Evolutionary conservation across 23 red algal species (phyloP).

Genomic region (Gracilariopsis chorda): DNA sequence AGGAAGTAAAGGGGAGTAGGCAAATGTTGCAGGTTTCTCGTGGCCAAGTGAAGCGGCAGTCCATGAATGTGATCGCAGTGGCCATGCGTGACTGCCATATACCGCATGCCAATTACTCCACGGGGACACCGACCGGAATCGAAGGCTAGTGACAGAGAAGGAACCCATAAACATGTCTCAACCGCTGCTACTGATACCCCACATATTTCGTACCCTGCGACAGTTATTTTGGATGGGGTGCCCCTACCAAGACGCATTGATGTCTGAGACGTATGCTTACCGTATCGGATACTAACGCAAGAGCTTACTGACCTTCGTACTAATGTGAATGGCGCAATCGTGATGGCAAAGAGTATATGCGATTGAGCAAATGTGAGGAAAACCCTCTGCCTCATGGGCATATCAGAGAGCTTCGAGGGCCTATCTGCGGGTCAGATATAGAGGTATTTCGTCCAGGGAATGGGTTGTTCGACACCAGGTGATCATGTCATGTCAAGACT

Average conservation of each 20-base stretch:
- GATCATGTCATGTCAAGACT: too few species aligned
- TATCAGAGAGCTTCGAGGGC: too few species aligned
- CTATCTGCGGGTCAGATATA: too few species aligned
- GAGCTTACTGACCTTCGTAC: too few species aligned
- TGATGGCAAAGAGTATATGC: too few species aligned
- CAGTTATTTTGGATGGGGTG: constrained; percentile 14
- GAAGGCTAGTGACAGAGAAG: constrained; percentile 44
- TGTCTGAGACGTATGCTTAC: too few species aligned
- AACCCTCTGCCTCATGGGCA: too few species aligned
- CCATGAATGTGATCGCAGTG: constrained; percentile 68
- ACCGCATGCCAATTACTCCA: constrained; percentile 37
- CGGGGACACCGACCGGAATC: constrained; percentile 52
- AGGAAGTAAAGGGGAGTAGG: constrained; percentile 37
- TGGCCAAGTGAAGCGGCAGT: constrained; percentile 49
- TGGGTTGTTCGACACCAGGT: too few species aligned
- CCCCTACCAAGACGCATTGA: constrained; percentile 10
- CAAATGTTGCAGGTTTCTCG: constrained; percentile 33
- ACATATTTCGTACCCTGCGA: constrained; percentile 37
- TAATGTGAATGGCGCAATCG: too few species aligned
- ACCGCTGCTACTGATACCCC: constrained; percentile 56
- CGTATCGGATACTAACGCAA: too few species aligned
- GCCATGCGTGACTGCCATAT: constrained; percentile 59
- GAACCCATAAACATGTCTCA: constrained; percentile 54
- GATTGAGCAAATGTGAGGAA: too few species aligned
- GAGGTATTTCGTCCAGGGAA: too few species aligned